phyloP scores from a whole-genome alignment of 2,329 filamentous ascomycete species.

The Phaeophleospora eucalypticola region DNA sequence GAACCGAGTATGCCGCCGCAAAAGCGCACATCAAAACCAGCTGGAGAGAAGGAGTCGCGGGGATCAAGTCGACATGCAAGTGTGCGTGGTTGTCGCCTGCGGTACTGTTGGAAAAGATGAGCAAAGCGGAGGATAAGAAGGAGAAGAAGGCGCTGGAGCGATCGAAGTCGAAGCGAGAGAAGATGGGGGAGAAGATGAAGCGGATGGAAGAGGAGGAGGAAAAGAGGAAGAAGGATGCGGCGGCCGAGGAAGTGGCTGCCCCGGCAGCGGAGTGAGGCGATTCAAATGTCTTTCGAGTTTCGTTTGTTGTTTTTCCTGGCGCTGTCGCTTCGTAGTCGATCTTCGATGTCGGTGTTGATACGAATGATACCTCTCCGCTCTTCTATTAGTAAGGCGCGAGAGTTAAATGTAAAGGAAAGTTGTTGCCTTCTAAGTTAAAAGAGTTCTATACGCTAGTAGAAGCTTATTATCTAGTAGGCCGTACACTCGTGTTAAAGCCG shows the following conservation, averaged over 20 bases:
- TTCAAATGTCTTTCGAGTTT: too few relatives aligned
- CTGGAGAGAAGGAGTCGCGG: conserved; percentile 8
- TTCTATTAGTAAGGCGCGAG: too few relatives aligned
- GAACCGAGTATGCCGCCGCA: conserved; percentile 13
- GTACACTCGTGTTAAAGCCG: too few relatives aligned
- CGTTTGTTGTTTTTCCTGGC: too few relatives aligned
- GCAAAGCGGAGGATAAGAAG: conserved; percentile 6
- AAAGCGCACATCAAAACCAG: conserved; percentile 16
- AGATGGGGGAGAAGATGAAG: conserved; percentile 5
- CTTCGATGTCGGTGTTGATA: too few relatives aligned
- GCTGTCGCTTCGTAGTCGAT: too few relatives aligned
- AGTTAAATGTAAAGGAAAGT: too few relatives aligned
- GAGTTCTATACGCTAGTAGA: too few relatives aligned
- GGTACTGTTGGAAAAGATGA: conserved; percentile 3
- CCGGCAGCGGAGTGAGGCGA: too few relatives aligned
- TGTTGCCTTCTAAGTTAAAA: too few relatives aligned
- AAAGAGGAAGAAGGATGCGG: conserved; percentile 2
- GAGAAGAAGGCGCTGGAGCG: neutral
- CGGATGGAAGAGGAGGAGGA: conserved; percentile 3
- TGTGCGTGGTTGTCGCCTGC: conserved; percentile 7
- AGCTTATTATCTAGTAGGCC: too few relatives aligned
- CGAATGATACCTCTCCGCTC: too few relatives aligned
- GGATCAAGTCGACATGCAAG: conserved; percentile 8
- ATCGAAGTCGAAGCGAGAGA: conserved; percentile 1
- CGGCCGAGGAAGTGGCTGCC: neutral